Percentiles rank a stretch among this genome's conserved stretches.
Evolutionary conservation across 306 rosid genomes (phyloP).

Genomic region (Glycine soja): DNA sequence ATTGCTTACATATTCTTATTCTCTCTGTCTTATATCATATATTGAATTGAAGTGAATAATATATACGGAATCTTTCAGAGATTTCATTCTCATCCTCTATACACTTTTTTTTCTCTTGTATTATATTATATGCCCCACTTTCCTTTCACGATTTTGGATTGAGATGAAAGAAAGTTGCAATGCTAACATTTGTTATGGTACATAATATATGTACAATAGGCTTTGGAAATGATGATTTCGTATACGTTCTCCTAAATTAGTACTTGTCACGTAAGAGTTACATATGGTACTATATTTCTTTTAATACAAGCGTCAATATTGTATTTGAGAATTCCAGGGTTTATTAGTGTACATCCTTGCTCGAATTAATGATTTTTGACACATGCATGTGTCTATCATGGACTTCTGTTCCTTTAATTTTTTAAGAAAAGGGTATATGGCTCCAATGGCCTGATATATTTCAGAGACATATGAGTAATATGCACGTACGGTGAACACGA

Average conservation of each 20-base stretch:
- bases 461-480: neutral
- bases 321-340: neutral
- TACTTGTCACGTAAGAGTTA: neutral
- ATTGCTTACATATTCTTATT: conserved; percentile 59
- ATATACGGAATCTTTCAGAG: conserved; percentile 61
- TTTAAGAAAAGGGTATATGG: too few relatives aligned
- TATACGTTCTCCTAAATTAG: neutral
- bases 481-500: neutral
- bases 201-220: conserved; percentile 1
- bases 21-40: conserved; percentile 47
- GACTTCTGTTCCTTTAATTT: too few relatives aligned
- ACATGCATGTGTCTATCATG: too few relatives aligned
- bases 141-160: conserved; percentile 44
- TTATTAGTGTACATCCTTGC: neutral
- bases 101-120: conserved; percentile 36
- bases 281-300: neutral
- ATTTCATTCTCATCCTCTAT: conserved; percentile 45
- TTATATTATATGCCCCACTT: conserved; percentile 44
- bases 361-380: too few relatives aligned
- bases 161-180: conserved; percentile 43
- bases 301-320: neutral
- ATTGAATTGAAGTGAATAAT: conserved; percentile 41
- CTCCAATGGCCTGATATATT: too few relatives aligned
- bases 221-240: conserved; percentile 22
- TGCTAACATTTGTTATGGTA: neutral